A percentile compares a stretch with the other conserved stretches of the same genome.
These are phyloP conservation scores for Cryptococcus sp. DNA, from an alignment of 1,284 basidiomycete species.

Conservation along the genomic window DNA sequence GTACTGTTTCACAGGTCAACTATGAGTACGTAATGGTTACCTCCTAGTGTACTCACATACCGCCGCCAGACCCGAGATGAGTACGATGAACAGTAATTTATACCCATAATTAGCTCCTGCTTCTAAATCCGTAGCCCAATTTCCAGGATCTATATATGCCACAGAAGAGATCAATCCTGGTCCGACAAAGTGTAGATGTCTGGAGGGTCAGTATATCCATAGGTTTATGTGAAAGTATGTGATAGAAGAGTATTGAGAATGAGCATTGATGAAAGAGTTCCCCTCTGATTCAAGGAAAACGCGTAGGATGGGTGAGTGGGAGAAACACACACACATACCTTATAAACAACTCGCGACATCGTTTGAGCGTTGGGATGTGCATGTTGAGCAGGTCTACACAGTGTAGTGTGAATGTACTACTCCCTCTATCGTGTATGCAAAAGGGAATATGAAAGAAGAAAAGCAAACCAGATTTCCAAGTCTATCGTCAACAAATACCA, in stretches of 20 bases:
- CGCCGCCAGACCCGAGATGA: conserved; percentile 78
- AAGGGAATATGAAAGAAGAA: no score
- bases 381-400: not conserved
- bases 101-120: conserved; percentile 71
- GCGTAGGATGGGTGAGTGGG: no score
- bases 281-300: no score
- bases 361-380: not conserved
- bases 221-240: no score
- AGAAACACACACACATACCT: not conserved
- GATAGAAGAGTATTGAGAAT: not conserved
- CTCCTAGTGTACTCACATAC: no score
- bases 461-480: no score
- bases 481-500: no score
- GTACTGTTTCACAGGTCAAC: conserved; percentile 20
- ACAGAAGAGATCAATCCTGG: conserved; percentile 47
- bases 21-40: no score
- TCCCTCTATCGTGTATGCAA: not conserved
- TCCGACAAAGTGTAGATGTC: conserved; percentile 47
- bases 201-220: no score
- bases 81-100: conserved; percentile 76
- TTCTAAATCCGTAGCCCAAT: conserved; percentile 36
- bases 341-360: not conserved
- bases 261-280: not conserved
- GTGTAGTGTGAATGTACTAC: not conserved
- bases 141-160: conserved; percentile 46